Conservation (phyloP, 2,329 filamentous ascomycete genomes). For the Venturia nashicola region DNA sequence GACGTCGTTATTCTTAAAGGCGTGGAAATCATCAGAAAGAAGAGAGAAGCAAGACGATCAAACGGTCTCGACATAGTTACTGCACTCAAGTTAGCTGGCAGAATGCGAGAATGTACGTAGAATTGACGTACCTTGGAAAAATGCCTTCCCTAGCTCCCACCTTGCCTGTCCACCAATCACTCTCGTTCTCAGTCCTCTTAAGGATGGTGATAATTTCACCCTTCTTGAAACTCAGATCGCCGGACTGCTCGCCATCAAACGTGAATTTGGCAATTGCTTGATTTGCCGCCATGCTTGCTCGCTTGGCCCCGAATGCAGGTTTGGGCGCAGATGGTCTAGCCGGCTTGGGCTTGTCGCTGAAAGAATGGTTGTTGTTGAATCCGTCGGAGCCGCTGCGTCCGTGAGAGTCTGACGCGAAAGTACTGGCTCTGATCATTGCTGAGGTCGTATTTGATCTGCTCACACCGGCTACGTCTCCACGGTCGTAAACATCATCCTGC, state of each 20-base stretch:
- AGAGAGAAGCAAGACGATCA: conserved; percentile 10
- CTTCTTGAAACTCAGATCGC: conserved; percentile 93
- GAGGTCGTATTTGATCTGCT: conserved; percentile 22
- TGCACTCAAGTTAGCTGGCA: conserved; percentile 12
- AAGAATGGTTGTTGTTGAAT: conserved; percentile 38
- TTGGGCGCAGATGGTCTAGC: conserved; percentile 78
- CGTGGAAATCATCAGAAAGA: not conserved
- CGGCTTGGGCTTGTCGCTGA: conserved; percentile 49
- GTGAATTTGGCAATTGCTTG: conserved; percentile 87
- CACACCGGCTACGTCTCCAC: conserved; percentile 28
- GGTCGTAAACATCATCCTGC: conserved; percentile 65
- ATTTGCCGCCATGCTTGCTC: conserved; percentile 42
- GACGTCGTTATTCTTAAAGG: not conserved
- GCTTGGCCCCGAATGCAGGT: conserved; percentile 53
- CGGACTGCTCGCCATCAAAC: conserved; percentile 87
- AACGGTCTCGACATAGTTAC: conserved; percentile 29
- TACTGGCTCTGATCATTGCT: conserved; percentile 31
- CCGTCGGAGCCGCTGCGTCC: conserved; percentile 24
- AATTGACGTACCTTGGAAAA: conserved; percentile 60
- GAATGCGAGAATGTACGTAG: not conserved
- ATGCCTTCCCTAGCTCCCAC: conserved; percentile 78
- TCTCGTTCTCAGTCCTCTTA: conserved; percentile 86
- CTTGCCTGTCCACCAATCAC: conserved; percentile 96
- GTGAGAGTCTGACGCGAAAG: conserved; percentile 32
- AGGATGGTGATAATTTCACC: conserved; percentile 90